phyloP scores from a whole-genome alignment of 495 filamentous ascomycete genomes.

The Talaromyces proteolyticus region DNA sequence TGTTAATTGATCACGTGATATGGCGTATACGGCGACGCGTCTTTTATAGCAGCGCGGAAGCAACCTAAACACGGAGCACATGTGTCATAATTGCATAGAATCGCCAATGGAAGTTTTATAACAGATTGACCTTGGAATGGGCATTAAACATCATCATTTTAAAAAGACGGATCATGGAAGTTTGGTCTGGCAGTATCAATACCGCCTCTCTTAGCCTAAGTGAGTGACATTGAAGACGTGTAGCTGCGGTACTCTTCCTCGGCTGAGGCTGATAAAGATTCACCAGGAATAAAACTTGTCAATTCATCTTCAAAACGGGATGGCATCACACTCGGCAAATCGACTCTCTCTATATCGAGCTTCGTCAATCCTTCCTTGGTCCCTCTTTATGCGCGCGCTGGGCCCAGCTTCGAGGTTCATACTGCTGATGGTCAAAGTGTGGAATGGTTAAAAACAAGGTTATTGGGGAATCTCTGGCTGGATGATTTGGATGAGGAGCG shows the following conservation, averaged over 20 bases:
- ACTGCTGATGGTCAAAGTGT: slow-evolving; percentile 26
- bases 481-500: slow-evolving; percentile 25
- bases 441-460: slow-evolving; percentile 28
- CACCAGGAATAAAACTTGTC: slow-evolving; percentile 30
- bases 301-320: slow-evolving; percentile 32
- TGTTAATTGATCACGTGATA: neutral
- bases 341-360: slow-evolving; percentile 31
- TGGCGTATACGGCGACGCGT: neutral
- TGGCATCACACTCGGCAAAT: slow-evolving; percentile 23
- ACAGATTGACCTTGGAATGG: neutral
- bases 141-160: neutral
- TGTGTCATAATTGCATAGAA: neutral
- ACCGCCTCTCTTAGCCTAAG: neutral
- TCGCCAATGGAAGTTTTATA: neutral
- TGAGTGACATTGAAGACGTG: neutral
- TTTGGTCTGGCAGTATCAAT: slow-evolving; percentile 8
- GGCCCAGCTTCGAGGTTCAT: slow-evolving; percentile 44
- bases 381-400: slow-evolving; percentile 42
- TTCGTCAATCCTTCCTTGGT: slow-evolving; percentile 43
- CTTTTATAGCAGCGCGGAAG: neutral
- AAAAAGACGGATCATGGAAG: slow-evolving; percentile 2
- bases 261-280: neutral
- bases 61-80: neutral
- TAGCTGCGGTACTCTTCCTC: neutral
- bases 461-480: slow-evolving; percentile 22